Evolutionary conservation across 2,329 filamentous ascomycete species (phyloP), one percentile per base, ranked within the genome.

Genomic region (Trichoderma gracile): DNA sequence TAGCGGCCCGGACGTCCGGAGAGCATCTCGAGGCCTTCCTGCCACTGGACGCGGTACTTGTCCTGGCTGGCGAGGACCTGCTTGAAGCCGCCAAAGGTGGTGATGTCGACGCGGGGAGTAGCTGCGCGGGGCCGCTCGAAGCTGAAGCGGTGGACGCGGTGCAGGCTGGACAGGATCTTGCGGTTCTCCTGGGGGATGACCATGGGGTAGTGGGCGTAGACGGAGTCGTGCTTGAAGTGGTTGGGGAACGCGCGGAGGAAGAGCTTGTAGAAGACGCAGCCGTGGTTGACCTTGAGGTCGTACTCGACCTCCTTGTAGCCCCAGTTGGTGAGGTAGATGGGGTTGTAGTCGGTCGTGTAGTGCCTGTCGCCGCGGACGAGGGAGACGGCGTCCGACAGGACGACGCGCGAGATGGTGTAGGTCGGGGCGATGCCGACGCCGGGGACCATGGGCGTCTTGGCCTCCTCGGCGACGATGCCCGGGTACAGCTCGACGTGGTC

Each of bases 241-340:
- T 90, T 83, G 0, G 92, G 92, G 80, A 96, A 92, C 0, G 91
- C 90, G 5, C 89, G 85, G 42, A 91, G 80, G 73, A 93, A 89
- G 42, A 96, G 82, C 79, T 95, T 96, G 81, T 93, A 93, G 76
- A 94, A 91, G 14, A 93, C 86, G 69, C 89, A 92, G 53, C 92
- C 92, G 72, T 95, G 88, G 76, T 95, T 90, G 68, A 94, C 77
- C 65, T 84, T 86, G 23, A 88, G 77, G 69, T 96, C 90, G 63
- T 89, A 91, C 21, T 90, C 82, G 3, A 85, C 89, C 73, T 92
- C 89, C 62, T 86, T 86, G 78, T 86, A 94, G 21, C 92, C 92
- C 91, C 91, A 96, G 77, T 92, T 93, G 1, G 92, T 96, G 53
- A 96, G 77, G 69, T 87, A 86, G 9, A 86, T 84, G 0, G 91